These are phyloP conservation scores for Achaetomium macrosporum DNA, from an alignment of 2,329 filamentous ascomycete genomes.

Conservation along the genomic window DNA sequence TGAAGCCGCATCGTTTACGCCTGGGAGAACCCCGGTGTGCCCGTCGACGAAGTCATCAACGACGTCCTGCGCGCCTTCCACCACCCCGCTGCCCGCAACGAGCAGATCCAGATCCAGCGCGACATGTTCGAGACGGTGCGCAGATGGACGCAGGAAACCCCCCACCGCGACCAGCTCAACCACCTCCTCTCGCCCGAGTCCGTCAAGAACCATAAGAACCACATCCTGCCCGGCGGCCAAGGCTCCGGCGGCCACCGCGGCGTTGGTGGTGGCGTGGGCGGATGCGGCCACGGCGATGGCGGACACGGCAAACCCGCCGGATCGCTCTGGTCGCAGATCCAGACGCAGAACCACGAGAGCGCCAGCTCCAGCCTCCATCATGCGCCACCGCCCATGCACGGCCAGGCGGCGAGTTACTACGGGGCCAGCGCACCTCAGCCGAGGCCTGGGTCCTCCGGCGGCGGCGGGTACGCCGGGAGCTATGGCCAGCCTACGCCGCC, in stretches of 20 bases:
- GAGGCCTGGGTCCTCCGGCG: not conserved
- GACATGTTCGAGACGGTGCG: constrained; percentile 86
- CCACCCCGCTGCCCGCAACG: constrained; percentile 77
- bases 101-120: constrained; percentile 70
- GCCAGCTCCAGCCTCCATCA: not conserved
- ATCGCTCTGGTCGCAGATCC: constrained; percentile 57
- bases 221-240: constrained; percentile 42
- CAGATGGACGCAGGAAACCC: constrained; percentile 68
- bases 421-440: constrained; percentile 2
- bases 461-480: constrained; percentile 9
- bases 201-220: constrained; percentile 78
- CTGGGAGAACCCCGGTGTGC: constrained; percentile 81
- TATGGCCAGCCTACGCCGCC: constrained; percentile 11
- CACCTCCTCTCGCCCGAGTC: constrained; percentile 74
- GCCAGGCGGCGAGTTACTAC: constrained; percentile 21
- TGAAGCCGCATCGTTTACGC: constrained; percentile 73
- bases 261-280: constrained; percentile 24
- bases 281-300: constrained; percentile 29
- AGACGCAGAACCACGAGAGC: constrained; percentile 44
- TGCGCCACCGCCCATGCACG: constrained; percentile 23
- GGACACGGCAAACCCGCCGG: constrained; percentile 55
- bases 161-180: constrained; percentile 64
- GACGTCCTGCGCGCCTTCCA: constrained; percentile 83
- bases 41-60: constrained; percentile 74
- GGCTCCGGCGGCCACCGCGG: constrained; percentile 27